Evolutionary conservation across 1,284 basidiomycete species (phyloP).

Genomic region (Cronartium quercuum): DNA sequence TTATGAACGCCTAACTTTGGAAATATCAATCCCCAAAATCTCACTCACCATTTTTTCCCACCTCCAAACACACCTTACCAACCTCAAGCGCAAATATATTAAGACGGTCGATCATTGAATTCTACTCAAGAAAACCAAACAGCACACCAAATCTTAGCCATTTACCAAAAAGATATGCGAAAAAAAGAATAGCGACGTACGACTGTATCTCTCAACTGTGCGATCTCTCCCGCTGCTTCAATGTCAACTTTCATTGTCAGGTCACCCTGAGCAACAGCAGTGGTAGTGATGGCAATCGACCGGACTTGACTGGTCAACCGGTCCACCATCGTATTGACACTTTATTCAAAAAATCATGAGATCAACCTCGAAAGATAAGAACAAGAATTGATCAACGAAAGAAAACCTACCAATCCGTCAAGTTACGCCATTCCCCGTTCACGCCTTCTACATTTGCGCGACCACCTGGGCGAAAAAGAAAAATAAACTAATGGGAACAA

Average conservation of each 20-base stretch:
- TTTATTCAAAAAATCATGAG: slow-evolving; percentile 36
- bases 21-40: neutral
- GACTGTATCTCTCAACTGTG: slow-evolving; percentile 72
- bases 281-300: slow-evolving; percentile 89
- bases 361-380: slow-evolving; percentile 64
- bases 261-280: slow-evolving; percentile 88
- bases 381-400: slow-evolving; percentile 51
- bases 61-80: slow-evolving; percentile 88
- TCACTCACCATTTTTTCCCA: slow-evolving; percentile 73
- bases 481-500: neutral
- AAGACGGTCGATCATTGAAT: slow-evolving; percentile 87
- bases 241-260: slow-evolving; percentile 89
- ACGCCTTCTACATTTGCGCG: slow-evolving; percentile 49
- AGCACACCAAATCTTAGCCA: neutral
- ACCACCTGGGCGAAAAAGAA: slow-evolving; percentile 41
- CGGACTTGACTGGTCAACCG: slow-evolving; percentile 84
- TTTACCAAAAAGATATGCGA: slow-evolving; percentile 35
- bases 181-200: slow-evolving; percentile 49
- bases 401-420: slow-evolving; percentile 86
- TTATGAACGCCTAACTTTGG: too few species aligned
- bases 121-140: slow-evolving; percentile 20
- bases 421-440: slow-evolving; percentile 56
- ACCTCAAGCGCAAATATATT: slow-evolving; percentile 90
- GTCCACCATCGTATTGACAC: slow-evolving; percentile 55
- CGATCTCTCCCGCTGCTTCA: slow-evolving; percentile 89